These are phyloP conservation scores for Aureobasidium sp. DNA, from an alignment of 2,329 filamentous ascomycete genomes.

Conservation along the genomic window DNA sequence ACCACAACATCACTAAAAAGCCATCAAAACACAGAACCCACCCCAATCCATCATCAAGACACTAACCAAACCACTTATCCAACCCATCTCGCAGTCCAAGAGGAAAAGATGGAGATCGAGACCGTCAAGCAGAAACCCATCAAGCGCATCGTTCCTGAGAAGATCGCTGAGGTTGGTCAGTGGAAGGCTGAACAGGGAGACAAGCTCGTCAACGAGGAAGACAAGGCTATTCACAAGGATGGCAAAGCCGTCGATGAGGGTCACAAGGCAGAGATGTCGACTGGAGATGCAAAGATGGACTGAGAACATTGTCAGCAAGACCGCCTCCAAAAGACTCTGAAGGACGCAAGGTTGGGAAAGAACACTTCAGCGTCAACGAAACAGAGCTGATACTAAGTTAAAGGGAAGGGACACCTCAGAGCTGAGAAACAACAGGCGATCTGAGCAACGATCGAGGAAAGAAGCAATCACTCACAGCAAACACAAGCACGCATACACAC, in stretches of 20 bases:
- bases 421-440: too few relatives aligned
- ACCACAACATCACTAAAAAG: background rate
- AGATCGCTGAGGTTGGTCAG: slow-evolving; percentile 1
- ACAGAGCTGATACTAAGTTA: too few relatives aligned
- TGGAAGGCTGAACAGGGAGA: background rate
- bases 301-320: background rate
- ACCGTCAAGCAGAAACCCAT: background rate
- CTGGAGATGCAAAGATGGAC: background rate
- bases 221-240: background rate
- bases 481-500: too few relatives aligned
- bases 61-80: background rate
- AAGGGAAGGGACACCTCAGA: too few relatives aligned
- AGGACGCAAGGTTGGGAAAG: background rate
- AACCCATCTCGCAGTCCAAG: background rate
- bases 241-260: background rate
- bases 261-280: too few relatives aligned
- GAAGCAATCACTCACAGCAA: too few relatives aligned
- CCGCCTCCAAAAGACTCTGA: background rate
- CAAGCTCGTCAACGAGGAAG: background rate
- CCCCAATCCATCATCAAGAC: too few relatives aligned
- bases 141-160: background rate
- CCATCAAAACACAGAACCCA: background rate
- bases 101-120: background rate
- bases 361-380: background rate
- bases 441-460: too few relatives aligned